Evolutionary conservation across 257 asterid genomes (phyloP).

Genomic region (Fraxinus quadrangulata): DNA sequence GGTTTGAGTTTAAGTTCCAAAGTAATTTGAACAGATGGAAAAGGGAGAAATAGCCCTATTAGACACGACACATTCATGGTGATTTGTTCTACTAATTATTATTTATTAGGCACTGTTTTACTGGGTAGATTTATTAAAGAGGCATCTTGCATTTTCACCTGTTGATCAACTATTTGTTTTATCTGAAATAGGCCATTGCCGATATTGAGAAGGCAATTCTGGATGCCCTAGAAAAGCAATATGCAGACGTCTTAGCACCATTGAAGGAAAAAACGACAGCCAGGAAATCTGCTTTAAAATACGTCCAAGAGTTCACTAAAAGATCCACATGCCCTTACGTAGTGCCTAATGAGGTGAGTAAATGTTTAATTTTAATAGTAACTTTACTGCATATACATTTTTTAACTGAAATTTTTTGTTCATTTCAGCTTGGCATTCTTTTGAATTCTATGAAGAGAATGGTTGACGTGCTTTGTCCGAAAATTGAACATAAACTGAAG

Average conservation of each 20-base stretch:
- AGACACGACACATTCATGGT: neutral
- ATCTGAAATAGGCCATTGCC: constrained; percentile 45
- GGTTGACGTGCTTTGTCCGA: constrained; percentile 51
- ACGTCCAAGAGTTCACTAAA: constrained; percentile 51
- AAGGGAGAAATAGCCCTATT: neutral
- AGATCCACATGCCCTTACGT: constrained; percentile 42
- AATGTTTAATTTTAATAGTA: neutral
- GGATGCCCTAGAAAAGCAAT: constrained; percentile 55
- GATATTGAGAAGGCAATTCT: constrained; percentile 57
- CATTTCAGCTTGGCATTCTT: constrained; percentile 48
- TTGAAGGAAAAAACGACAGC: constrained; percentile 47
- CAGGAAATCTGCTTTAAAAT: constrained; percentile 50
- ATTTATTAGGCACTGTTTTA: neutral
- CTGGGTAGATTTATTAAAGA: neutral
- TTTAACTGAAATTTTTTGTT: neutral
- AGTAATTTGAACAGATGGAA: neutral
- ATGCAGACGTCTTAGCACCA: constrained; percentile 56
- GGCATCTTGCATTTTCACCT: constrained; percentile 18
- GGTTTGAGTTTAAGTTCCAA: neutral
- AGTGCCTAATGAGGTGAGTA: constrained; percentile 48
- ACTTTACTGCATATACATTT: neutral
- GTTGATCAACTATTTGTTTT: neutral
- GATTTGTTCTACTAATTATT: neutral
- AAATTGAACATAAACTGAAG: constrained; percentile 47
- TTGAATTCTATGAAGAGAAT: constrained; percentile 56